Conservation (phyloP, 495 filamentous ascomycete species). For the Tuber melanosporum region DNA sequence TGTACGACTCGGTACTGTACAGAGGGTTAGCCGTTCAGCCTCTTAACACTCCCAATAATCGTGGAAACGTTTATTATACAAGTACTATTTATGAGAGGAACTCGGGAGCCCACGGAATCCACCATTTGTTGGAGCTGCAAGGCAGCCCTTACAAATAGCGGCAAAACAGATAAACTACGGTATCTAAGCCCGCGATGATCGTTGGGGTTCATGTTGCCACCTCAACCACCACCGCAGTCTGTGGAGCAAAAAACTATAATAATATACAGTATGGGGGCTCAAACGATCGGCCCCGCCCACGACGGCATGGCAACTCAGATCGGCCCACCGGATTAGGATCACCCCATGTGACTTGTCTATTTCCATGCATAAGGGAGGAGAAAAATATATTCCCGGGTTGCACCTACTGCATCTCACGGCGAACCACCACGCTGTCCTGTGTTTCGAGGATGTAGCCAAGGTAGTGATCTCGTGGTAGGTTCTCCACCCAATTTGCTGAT, state of each 20-base stretch:
- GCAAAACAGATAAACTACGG: neutral
- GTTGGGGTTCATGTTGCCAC: neutral
- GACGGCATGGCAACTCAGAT: neutral
- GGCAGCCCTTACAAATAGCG: neutral
- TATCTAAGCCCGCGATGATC: neutral
- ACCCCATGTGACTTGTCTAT: neutral
- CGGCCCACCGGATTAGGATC: neutral
- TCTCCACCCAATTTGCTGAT: neutral
- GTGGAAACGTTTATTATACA: neutral
- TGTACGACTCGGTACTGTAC: neutral
- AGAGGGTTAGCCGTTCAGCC: neutral
- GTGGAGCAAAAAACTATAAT: neutral
- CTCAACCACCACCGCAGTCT: neutral
- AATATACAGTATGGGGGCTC: neutral
- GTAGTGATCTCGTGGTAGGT: neutral
- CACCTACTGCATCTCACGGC: neutral
- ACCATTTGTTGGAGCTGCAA: neutral
- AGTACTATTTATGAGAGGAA: neutral
- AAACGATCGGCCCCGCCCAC: neutral
- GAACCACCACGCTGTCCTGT: neutral
- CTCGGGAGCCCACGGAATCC: neutral
- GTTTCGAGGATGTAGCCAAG: neutral
- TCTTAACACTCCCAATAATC: neutral
- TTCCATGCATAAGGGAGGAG: neutral
- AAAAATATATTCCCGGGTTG: neutral